Percentiles rank a stretch among this genome's conserved stretches.
Conservation (phyloP, 495 filamentous ascomycete species). For the Niebla homalea region DNA sequence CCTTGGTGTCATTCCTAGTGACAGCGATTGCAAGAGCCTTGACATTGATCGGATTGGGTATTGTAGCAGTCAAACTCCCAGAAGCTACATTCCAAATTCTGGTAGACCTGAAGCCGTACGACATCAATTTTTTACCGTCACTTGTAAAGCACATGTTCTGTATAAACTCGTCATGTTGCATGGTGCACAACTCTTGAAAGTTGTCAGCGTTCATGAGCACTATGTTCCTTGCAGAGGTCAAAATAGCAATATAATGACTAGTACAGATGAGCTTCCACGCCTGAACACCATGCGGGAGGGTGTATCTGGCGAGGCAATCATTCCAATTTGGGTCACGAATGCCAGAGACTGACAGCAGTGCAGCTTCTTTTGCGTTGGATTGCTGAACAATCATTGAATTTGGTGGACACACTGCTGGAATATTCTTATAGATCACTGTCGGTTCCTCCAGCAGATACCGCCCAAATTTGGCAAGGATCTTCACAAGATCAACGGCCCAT, state of each 20-base stretch:
- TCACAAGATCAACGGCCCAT: conserved; percentile 31
- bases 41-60: conserved; percentile 8
- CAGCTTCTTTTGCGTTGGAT: conserved; percentile 2
- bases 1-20: conserved; percentile 2
- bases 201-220: conserved; percentile 12
- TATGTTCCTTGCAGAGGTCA: conserved; percentile 11
- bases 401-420: conserved; percentile 27
- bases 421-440: conserved; percentile 22
- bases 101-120: conserved; percentile 12
- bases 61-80: not conserved
- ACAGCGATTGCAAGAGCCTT: conserved; percentile 13
- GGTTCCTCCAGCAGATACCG: conserved; percentile 17
- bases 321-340: conserved; percentile 15
- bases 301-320: conserved; percentile 15
- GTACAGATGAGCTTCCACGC: conserved; percentile 9
- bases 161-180: conserved; percentile 12
- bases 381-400: conserved; percentile 15
- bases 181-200: conserved; percentile 6
- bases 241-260: conserved; percentile 10
- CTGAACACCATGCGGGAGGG: conserved; percentile 3
- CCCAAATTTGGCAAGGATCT: conserved; percentile 28
- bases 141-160: conserved; percentile 6
- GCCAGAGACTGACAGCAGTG: conserved; percentile 8
- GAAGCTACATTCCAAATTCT: conserved; percentile 11
- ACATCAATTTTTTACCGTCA: conserved; percentile 6